These are phyloP conservation scores for Chimonanthus salicifolius DNA, from an alignment of 164 flowering plant species.

Conservation along the genomic window DNA sequence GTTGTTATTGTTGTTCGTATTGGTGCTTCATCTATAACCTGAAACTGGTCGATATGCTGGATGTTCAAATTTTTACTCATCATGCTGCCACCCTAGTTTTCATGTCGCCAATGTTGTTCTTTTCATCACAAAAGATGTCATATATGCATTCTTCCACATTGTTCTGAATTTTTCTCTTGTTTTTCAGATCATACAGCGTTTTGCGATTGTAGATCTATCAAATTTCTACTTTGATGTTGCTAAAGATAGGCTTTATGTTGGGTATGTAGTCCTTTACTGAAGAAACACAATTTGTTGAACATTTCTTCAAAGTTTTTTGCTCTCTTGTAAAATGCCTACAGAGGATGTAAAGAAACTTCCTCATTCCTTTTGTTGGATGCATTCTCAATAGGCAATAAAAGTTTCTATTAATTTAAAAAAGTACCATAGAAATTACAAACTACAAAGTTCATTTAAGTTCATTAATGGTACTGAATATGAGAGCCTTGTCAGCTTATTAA, in stretches of 20 bases:
- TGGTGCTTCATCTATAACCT: too few relatives aligned
- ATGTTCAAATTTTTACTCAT: background rate
- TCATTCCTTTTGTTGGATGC: background rate
- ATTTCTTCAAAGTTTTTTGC: background rate
- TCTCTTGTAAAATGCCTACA: background rate
- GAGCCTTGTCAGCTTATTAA: background rate
- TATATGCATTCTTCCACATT: background rate
- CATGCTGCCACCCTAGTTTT: background rate
- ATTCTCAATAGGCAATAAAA: background rate
- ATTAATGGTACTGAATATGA: background rate
- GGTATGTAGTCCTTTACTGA: constrained; percentile 44
- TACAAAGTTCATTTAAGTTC: background rate
- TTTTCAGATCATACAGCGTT: constrained; percentile 81
- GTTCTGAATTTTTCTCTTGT: constrained; percentile 6
- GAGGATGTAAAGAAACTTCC: background rate
- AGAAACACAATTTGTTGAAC: background rate
- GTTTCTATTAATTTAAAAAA: too few relatives aligned
- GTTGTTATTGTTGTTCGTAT: too few relatives aligned
- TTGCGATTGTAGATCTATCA: constrained; percentile 89
- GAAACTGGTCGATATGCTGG: background rate
- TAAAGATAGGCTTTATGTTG: constrained; percentile 91
- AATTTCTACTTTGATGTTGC: constrained; percentile 95
- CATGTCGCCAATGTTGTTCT: background rate
- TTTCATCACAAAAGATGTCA: background rate
- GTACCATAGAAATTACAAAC: background rate